phyloP scores from a whole-genome alignment of 129 eudicot genomes.

The Flaveria sonorensis region DNA sequence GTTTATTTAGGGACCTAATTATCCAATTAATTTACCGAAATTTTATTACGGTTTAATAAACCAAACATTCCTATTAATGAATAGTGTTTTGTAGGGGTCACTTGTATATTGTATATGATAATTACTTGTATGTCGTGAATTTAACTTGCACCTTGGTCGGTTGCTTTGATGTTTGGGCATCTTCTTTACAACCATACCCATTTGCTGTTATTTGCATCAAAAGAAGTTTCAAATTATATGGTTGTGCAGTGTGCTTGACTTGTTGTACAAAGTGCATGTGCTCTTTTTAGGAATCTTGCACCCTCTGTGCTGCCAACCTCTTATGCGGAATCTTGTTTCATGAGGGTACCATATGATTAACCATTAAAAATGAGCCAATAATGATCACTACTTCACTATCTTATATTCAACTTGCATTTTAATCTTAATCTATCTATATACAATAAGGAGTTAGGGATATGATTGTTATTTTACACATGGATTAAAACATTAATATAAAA shows the following conservation, averaged over 20 bases:
- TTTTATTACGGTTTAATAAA: neutral
- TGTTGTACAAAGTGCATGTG: slow-evolving; percentile 22
- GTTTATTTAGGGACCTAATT: neutral
- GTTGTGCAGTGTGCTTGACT: slow-evolving; percentile 24
- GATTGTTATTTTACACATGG: no score
- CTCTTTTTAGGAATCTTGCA: slow-evolving; percentile 22
- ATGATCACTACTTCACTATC: slow-evolving; percentile 8
- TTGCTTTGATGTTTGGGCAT: slow-evolving; percentile 7
- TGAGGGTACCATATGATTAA: slow-evolving; percentile 17
- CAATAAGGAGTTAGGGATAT: no score
- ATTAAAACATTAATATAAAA: no score
- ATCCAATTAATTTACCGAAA: neutral
- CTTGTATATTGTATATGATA: neutral
- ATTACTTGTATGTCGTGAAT: neutral
- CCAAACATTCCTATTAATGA: neutral
- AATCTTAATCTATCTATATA: neutral
- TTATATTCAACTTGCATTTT: neutral
- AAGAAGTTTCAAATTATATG: neutral
- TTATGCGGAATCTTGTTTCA: slow-evolving; percentile 20
- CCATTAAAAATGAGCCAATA: slow-evolving; percentile 20
- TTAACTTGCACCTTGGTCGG: slow-evolving; percentile 25
- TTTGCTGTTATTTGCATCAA: slow-evolving; percentile 5
- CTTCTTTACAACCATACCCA: slow-evolving; percentile 9
- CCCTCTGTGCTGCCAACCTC: slow-evolving; percentile 21
- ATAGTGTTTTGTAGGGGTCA: neutral